Evolutionary conservation across 2,329 filamentous ascomycete species (phyloP).

Genomic region (Ceratocystis lukuohia): DNA sequence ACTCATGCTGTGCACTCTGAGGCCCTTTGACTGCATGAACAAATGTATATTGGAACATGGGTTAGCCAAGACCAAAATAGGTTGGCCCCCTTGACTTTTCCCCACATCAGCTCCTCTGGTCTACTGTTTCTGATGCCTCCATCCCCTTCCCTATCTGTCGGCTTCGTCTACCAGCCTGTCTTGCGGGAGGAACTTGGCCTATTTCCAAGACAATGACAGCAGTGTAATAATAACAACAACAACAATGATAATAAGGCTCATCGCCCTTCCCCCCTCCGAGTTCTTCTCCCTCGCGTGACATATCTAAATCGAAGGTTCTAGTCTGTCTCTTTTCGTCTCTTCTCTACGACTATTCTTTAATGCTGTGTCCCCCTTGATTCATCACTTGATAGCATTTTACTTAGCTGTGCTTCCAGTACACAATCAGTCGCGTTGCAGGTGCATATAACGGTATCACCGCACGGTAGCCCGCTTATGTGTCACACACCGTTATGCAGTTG

Average conservation of each 20-base stretch:
- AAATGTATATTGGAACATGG: too few relatives aligned
- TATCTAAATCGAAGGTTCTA: neutral
- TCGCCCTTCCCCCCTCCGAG: neutral
- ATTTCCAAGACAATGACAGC: too few relatives aligned
- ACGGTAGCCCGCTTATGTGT: too few relatives aligned
- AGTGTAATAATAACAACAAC: too few relatives aligned
- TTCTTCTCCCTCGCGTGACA: neutral
- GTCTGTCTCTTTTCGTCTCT: neutral
- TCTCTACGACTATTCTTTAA: neutral
- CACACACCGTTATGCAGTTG: too few relatives aligned
- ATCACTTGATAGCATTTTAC: neutral
- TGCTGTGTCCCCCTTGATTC: neutral
- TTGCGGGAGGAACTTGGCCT: too few relatives aligned
- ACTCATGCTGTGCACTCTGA: constrained; percentile 4
- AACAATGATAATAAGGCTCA: too few relatives aligned
- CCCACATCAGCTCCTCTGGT: neutral
- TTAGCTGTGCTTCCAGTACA: neutral
- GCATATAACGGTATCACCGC: neutral
- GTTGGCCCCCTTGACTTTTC: neutral
- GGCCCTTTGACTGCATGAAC: neutral
- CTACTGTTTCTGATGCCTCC: neutral
- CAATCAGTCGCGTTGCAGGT: neutral
- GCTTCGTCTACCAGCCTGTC: neutral
- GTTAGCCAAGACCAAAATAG: too few relatives aligned
- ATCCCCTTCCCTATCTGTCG: neutral